These are phyloP conservation scores for Termitomyces sp. DNA, from an alignment of 768 basidiomycete genomes.

Conservation along the genomic window DNA sequence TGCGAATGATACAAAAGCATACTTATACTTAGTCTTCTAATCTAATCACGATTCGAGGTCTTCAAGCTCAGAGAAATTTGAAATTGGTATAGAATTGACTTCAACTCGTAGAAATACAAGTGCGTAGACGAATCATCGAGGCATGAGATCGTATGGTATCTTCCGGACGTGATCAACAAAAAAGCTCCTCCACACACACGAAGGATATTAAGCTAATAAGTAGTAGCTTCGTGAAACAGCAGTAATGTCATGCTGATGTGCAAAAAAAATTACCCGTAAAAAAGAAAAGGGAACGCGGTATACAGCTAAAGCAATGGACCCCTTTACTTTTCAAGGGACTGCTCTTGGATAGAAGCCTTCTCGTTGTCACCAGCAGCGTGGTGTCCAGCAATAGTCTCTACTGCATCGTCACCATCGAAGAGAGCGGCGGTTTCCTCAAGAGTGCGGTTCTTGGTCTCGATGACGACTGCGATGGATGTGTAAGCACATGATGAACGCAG, in stretches of 20 bases:
- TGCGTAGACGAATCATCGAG: conserved; percentile 3
- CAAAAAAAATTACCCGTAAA: neutral
- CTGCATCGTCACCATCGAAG: conserved; percentile 67
- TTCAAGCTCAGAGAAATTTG: neutral
- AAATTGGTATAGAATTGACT: neutral
- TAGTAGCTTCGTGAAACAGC: neutral
- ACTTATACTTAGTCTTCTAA: too few relatives aligned
- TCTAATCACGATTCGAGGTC: too few relatives aligned
- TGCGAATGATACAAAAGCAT: too few relatives aligned
- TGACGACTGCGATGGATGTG: conserved; percentile 30
- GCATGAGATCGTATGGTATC: conserved; percentile 4
- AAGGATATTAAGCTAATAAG: conserved; percentile 6
- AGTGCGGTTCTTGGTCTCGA: conserved; percentile 71
- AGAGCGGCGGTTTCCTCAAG: conserved; percentile 81
- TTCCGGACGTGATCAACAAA: neutral
- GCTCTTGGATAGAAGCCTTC: conserved; percentile 30
- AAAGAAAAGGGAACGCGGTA: neutral
- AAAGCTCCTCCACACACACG: neutral
- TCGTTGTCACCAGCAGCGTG: conserved; percentile 26
- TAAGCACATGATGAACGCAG: neutral
- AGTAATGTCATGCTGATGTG: conserved; percentile 1
- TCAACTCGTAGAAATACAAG: conserved; percentile 3
- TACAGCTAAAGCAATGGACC: neutral
- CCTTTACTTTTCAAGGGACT: conserved; percentile 16
- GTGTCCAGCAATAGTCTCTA: conserved; percentile 29